Base-by-base conservation (phyloP, 176 grass and related monocot genomes). In the Chrysopogon serrulatus region DNA sequence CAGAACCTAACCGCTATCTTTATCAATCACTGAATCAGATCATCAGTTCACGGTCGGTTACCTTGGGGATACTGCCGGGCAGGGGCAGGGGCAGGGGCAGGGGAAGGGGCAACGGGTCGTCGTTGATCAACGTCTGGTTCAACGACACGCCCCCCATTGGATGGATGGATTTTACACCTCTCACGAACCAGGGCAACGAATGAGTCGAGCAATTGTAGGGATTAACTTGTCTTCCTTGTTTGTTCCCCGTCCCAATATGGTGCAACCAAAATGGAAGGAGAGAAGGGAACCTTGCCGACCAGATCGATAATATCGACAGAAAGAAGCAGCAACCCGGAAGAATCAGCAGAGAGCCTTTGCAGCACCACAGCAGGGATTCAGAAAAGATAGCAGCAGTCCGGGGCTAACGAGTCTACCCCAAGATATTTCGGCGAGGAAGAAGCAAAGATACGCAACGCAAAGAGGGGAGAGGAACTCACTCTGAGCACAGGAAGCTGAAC, bases 91-190 rank as follows among this genome's bases (percentile, higher is more conserved):
- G 37, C 6, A 71, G 40, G 41, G 40, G 24, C 1, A 19, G 74
- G 40, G 79, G 10, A 4, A n/a, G 30, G 14, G 24, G 62, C 41
- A 33, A 31, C 32, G 33, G 26, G 16, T 81, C 63, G 14, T 79
- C 45, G 77, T 57, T 87, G 34, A 89, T 85, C 71, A 45, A 23
- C 27, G 51, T 34, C 53, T 37, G 74, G 43, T 88, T 79, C 27
- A 88, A 32, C 24, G 77, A 81, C 71, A 89, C 77, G 62, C 81
- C 83, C 26, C 78, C 87, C 87, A 89, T 89, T 43, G 61, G n/a
- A n/a, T n/a, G n/a, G n/a, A n/a, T n/a, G n/a, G 51, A 49, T 42
- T 73, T 10, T 28, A 61, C 59, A 28, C 59, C 42, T 86, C 24
- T 8, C 82, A 24, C 61, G 47, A 89, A 80, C 13, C 48, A 64